phyloP scores from a whole-genome alignment of 805 yeast genomes.

The Metschnikowia vanudenii region DNA sequence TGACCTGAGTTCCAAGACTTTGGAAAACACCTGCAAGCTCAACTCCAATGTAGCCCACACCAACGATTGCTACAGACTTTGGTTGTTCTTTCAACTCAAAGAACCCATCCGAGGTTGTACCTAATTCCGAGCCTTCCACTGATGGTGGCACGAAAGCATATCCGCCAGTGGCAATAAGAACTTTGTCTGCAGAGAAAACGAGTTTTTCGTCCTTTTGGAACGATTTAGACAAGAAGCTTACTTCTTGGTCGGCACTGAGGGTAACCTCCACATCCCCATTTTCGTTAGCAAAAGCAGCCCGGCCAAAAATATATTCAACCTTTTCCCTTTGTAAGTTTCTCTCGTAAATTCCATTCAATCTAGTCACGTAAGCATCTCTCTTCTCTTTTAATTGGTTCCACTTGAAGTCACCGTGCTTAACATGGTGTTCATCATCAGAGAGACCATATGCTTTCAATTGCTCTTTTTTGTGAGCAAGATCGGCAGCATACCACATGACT shows the following conservation, averaged over 20 bases:
- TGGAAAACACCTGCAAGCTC: conserved; percentile 95
- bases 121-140: conserved; percentile 79
- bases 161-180: conserved; percentile 94
- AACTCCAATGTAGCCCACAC: conserved; percentile 97
- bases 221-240: conserved; percentile 32
- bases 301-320: conserved; percentile 83
- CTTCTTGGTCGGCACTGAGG: conserved; percentile 41
- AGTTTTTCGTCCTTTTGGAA: conserved; percentile 52
- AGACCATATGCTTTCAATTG: conserved; percentile 87
- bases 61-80: conserved; percentile 88
- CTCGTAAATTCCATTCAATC: conserved; percentile 92
- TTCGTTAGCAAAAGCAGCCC: conserved; percentile 66
- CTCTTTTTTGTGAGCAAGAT: conserved; percentile 70
- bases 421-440: conserved; percentile 50
- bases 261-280: conserved; percentile 78
- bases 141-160: conserved; percentile 65
- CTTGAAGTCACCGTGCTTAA: conserved; percentile 56
- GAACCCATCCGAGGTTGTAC: conserved; percentile 88
- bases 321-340: conserved; percentile 84
- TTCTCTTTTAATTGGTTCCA: conserved; percentile 82
- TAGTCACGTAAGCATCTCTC: conserved; percentile 85
- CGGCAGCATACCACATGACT: conserved; percentile 98
- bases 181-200: conserved; percentile 72
- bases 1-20: conserved; percentile 82
- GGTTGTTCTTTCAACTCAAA: conserved; percentile 82